Evolutionary conservation across 345 rosid species (phyloP), one percentile per base, ranked within the genome.

Genomic region (Heritiera littoralis): DNA sequence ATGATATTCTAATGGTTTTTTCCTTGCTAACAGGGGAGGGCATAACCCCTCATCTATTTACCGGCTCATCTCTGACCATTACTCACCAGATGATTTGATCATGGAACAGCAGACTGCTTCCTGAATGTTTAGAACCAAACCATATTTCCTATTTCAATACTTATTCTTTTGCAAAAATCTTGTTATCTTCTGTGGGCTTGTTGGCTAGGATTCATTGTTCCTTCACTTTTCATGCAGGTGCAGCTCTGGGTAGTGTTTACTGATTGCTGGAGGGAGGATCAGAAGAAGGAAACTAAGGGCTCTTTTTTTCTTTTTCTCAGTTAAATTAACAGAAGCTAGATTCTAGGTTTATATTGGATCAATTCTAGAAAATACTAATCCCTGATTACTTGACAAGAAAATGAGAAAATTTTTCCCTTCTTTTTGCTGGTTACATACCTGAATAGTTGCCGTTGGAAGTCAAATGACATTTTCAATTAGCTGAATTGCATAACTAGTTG

Each of bases 31-130:
- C 93, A 88, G 92, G n/a, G 92, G 89, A 80, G 90, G 88, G 74
- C 89, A 91, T 78, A 81, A 85, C 77, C 87, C 94, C 9, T 88
- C 92, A 5, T 87, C 81, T 80, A 85, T 89, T 85, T 84, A 84
- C 76, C 84, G 83, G 35, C 89, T 90, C 48, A 85, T 87, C 28
- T 89, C 91, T 46, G 90, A 90, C 68, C 85, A 87, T 84, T 89
- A 90, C 84, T 87, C 89, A 51, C 87, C 90, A n/a, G 90, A 88
- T 64, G 91, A 89, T 82, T 74, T 86, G 80, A 69, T 17, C 15
- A 32, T 69, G 74, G 35, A 69, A 46, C 14, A 69, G 3, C 74
- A 69, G 28, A 13, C 40, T n/a, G 56, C 51, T 40, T 41, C 72
- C 41, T 41, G 49, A 67, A 38, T 3, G 32, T 23, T 59, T 8